A percentile compares a stretch with the other conserved stretches of the same genome.
phyloP scores from a whole-genome alignment of 2,329 filamentous ascomycete species.

The Knoxdaviesia capensis region DNA sequence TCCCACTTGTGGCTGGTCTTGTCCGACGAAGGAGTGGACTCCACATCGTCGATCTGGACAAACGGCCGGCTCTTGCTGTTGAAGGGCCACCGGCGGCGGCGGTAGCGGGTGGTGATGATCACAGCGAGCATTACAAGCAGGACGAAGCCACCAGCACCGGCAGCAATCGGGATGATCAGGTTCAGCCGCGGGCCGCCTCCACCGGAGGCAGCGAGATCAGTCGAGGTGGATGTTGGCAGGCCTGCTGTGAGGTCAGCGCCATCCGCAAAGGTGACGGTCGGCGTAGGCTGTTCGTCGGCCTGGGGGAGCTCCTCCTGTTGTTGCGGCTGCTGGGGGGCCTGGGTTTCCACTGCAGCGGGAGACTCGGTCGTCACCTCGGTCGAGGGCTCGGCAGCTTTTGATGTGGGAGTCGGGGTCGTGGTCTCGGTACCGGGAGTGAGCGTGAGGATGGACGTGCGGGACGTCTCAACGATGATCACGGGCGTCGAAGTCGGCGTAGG shows the following conservation, averaged over 20 bases:
- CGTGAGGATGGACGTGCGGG: too few species aligned
- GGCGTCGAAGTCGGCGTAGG: too few species aligned
- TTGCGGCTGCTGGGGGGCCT: not conserved
- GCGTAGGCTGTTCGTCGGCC: not conserved
- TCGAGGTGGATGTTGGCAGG: not conserved
- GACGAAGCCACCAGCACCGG: conserved; percentile 4
- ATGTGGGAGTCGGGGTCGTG: not conserved
- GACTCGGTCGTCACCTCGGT: not conserved
- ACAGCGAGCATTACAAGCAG: conserved; percentile 4
- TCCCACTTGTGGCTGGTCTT: conserved; percentile 1
- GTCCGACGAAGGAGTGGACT: not conserved
- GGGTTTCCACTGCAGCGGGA: not conserved
- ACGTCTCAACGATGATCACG: too few species aligned
- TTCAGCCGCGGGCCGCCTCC: not conserved
- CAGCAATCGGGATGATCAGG: conserved; percentile 4
- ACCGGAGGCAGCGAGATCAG: not conserved
- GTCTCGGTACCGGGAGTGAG: not conserved
- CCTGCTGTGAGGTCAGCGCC: not conserved
- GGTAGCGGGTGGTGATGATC: conserved; percentile 4
- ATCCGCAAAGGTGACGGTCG: not conserved
- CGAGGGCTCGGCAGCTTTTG: not conserved
- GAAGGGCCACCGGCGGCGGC: conserved; percentile 6
- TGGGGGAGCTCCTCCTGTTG: not conserved
- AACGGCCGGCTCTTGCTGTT: conserved; percentile 1
- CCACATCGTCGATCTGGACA: conserved; percentile 3